Evolutionary conservation across 306 rosid species (phyloP), one percentile per base, ranked within the genome.

Genomic region (Nissolia schottii): DNA sequence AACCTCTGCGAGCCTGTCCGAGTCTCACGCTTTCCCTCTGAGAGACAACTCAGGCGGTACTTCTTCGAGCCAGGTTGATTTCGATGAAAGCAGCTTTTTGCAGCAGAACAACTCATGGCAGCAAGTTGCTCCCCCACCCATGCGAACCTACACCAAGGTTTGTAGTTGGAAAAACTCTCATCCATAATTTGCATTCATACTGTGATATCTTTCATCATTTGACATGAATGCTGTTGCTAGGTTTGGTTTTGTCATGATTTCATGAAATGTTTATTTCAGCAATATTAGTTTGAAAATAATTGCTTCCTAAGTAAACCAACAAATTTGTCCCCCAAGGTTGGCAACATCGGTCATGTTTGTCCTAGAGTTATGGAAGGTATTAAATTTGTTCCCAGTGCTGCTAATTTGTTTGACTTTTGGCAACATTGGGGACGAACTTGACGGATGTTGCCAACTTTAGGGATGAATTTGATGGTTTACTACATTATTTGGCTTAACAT

Each of bases 71-170:
- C 90, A 88, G 34, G 82, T 89, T 80, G 99, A 94, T 79, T 88
- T 89, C 24, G 99, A 89, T 80, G 97, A 91, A 6, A 85, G 82
- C 86, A 85, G 86, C 77, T 90, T 94, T 50, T 74, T 91, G 69
- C 96, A 89, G 69, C 96, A 89, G 82, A 89, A 85, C 73, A 85
- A 82, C 50, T 87, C 99, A 1, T 94, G 99, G 99, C 87, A 85
- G 66, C 93, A 80, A 70, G 93, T 87, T 32, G 82, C 88, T 64
- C 38, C 88, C 61, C 38, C 93, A 1, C 98, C 89, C 2, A 64
- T 90, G 80, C 71, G 97, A 40, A 93, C 97, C 71, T 93, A 90
- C 62, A 90, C 98, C 0, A 93, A 93, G 96, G 98, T 93, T 75
- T 24, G 77, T 61, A 22, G 34, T 18, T n/a, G n/a, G 18, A 58